Percentiles rank a stretch among this genome's conserved stretches.
Conservation (phyloP, 2,329 filamentous ascomycete species). For the Colletotrichum higginsianum region DNA sequence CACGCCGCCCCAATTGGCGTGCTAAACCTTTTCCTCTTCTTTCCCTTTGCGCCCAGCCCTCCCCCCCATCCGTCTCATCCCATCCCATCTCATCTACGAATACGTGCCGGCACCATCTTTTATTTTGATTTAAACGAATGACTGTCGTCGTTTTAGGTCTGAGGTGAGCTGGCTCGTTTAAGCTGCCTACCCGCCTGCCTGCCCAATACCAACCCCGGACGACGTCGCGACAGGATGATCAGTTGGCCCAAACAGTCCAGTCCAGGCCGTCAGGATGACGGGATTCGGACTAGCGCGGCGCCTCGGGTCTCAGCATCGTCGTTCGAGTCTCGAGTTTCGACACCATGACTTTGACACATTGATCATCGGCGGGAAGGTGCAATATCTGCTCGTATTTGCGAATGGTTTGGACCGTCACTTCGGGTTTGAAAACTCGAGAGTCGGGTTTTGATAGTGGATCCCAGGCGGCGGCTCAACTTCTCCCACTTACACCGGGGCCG, state of each 20-base stretch:
- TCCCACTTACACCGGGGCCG: conserved; percentile 28
- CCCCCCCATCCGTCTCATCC: background rate
- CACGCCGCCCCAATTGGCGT: conserved; percentile 35
- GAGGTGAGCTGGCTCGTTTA: conserved; percentile 13
- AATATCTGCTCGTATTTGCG: background rate
- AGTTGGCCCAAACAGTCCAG: conserved; percentile 17
- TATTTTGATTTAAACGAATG: background rate
- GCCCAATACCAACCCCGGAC: conserved; percentile 19
- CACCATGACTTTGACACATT: background rate
- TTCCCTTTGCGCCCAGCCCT: conserved; percentile 11
- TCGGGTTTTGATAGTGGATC: conserved; percentile 13
- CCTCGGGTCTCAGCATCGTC: conserved; percentile 18
- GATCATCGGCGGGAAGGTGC: background rate
- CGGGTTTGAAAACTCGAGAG: background rate
- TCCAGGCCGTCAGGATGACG: conserved; percentile 35
- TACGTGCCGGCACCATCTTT: background rate
- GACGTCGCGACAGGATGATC: conserved; percentile 8
- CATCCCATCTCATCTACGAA: conserved; percentile 3
- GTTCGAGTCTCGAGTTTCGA: background rate
- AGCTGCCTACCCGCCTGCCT: background rate
- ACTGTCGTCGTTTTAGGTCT: conserved; percentile 1
- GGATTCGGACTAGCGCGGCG: conserved; percentile 27
- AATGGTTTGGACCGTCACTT: background rate
- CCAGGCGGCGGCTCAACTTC: conserved; percentile 35
- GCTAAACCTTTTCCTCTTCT: conserved; percentile 29